Evolutionary conservation across 2,329 filamentous ascomycete species (phyloP).

Genomic region (Mycosphaerella arachidis): DNA sequence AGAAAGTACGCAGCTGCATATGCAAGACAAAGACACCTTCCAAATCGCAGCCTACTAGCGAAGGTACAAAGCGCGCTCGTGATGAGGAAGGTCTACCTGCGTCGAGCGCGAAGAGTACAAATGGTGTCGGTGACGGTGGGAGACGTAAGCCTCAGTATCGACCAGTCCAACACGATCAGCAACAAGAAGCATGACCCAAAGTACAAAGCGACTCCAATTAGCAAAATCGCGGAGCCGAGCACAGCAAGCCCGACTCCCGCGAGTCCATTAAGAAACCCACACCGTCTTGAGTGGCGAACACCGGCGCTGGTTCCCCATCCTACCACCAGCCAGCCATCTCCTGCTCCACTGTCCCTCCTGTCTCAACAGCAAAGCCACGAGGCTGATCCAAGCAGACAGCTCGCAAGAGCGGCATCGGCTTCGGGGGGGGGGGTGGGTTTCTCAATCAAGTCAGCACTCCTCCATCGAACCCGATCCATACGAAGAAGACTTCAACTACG

Average conservation of each 20-base stretch:
- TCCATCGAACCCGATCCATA: slow-evolving; percentile 1
- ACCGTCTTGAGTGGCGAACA: neutral
- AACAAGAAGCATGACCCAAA: neutral
- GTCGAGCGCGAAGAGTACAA: slow-evolving; percentile 24
- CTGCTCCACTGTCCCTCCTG: neutral
- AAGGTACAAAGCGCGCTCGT: slow-evolving; percentile 22
- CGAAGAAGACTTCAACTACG: neutral
- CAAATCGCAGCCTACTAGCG: neutral
- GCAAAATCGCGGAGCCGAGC: slow-evolving; percentile 2
- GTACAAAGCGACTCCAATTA: slow-evolving; percentile 11
- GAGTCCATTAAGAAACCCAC: neutral
- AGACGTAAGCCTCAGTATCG: slow-evolving; percentile 25
- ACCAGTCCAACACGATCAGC: slow-evolving; percentile 13
- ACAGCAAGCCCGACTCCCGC: neutral
- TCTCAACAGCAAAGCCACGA: neutral
- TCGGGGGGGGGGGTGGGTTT: too few species aligned
- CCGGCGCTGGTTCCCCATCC: neutral
- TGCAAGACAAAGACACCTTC: slow-evolving; percentile 40
- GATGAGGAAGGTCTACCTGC: slow-evolving; percentile 14
- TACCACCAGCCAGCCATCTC: neutral
- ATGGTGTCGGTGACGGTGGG: slow-evolving; percentile 24
- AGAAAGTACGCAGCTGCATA: slow-evolving; percentile 53
- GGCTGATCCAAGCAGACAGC: slow-evolving; percentile 6
- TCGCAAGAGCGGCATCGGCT: slow-evolving; percentile 5
- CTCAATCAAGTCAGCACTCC: neutral